Conservation (phyloP, 768 basidiomycete genomes). For the Galerina sulciceps region DNA sequence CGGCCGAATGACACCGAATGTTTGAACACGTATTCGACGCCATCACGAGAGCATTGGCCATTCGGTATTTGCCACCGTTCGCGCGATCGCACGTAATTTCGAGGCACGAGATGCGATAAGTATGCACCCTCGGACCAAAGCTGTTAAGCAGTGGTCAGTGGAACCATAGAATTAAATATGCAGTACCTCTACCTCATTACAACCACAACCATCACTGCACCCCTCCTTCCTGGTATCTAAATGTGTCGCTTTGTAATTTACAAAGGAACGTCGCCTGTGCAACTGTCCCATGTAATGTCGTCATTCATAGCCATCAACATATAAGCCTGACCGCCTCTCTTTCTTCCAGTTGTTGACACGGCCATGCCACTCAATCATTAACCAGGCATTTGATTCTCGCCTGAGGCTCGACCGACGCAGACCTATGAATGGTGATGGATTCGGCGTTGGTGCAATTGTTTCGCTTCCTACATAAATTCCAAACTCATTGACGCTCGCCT, state of each 20-base stretch:
- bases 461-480: not conserved
- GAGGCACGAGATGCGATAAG: conserved; percentile 13
- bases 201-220: conserved; percentile 4
- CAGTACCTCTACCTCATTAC: not conserved
- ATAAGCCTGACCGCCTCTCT: not conserved
- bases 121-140: not conserved
- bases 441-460: conserved; percentile 88
- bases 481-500: not conserved
- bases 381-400: conserved; percentile 95
- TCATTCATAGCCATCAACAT: conserved; percentile 4
- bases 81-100: conserved; percentile 42
- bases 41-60: not conserved
- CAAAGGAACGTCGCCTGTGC: conserved; percentile 93
- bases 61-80: conserved; percentile 20
- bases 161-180: no score
- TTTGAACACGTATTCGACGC: not conserved
- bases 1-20: not conserved
- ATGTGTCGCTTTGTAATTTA: conserved; percentile 96
- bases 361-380: conserved; percentile 95
- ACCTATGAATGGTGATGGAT: conserved; percentile 96
- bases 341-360: conserved; percentile 77
- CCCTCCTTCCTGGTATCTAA: conserved; percentile 2
- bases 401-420: conserved; percentile 79
- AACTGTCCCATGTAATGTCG: conserved; percentile 78
- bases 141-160: no score